Evolutionary conservation across 2,329 filamentous ascomycete species (phyloP), one percentile per base, ranked within the genome.

Genomic region (Septoria linicola): DNA sequence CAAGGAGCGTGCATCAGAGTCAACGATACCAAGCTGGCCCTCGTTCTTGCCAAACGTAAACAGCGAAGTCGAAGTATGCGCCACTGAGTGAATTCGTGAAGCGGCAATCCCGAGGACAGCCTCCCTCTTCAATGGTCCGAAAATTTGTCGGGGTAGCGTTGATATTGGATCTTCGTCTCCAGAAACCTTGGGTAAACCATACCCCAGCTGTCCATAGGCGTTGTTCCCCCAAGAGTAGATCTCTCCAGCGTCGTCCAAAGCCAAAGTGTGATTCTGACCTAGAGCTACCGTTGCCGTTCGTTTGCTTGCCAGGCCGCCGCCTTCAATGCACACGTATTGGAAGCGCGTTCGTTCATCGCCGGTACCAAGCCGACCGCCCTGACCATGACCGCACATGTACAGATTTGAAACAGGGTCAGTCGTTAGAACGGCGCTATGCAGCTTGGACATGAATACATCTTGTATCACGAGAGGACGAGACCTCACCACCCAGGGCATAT

Each of bases 31-130:
- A 40, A 99, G 80, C 68, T 99, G 93, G 1, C 93, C 93, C 61
- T 90, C 84, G 63, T 97, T 99, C 63, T 93, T 95, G 17, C 93
- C 93, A 78, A 95, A 99, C 2, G 89, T 95, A 66, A 88, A 99
- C 1, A 99, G 73, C 1, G 89, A 88, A 0, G 83, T 82, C 1
- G 80, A 78, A 0, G 89, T 96, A 64, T 93, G 87, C 0, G 89
- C 89, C 2, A 95, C 91, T 0, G 93, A 97, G 70, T 99, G 93
- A 32, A 95, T 84, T 0, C 88, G 79, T 1, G 93, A 97, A 5
- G 93, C 92, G 1, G 93, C 90, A 49, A 91, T 81, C 0, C 93
- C 93, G 17, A 88, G 70, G 13, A 97, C 81, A 1, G 74, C 67
- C 66, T 97, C 93, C 65, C 90, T 89, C 66, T 96, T 97, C 52